A percentile compares a stretch with the other conserved stretches of the same genome.
phyloP scores from a whole-genome alignment of 805 yeast genomes.

The Hanseniaspora mollemarum region DNA sequence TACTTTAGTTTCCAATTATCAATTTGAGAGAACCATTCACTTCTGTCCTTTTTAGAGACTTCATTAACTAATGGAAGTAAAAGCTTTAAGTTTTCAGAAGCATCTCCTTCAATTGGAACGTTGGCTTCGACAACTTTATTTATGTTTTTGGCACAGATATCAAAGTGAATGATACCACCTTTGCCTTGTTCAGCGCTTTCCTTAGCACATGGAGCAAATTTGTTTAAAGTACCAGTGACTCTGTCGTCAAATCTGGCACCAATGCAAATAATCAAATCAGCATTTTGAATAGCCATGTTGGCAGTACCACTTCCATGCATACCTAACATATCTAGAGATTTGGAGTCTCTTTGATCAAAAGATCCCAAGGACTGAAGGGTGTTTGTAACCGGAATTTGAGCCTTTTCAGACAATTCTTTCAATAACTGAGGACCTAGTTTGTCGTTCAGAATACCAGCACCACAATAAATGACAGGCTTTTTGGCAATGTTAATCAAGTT shows the following conservation, averaged over 20 bases:
- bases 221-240: slow-evolving; percentile 75
- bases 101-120: slow-evolving; percentile 95
- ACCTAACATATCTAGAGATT: slow-evolving; percentile 90
- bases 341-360: slow-evolving; percentile 81
- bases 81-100: slow-evolving; percentile 58
- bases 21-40: slow-evolving; percentile 68
- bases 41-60: slow-evolving; percentile 45
- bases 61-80: slow-evolving; percentile 60
- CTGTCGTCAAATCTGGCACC: slow-evolving; percentile 99
- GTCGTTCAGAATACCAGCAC: slow-evolving; percentile 74
- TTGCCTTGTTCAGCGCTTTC: slow-evolving; percentile 75
- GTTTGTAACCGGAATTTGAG: slow-evolving; percentile 90
- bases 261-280: slow-evolving; percentile 83
- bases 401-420: slow-evolving; percentile 79
- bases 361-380: slow-evolving; percentile 90
- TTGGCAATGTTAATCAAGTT: slow-evolving; percentile 68
- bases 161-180: slow-evolving; percentile 96
- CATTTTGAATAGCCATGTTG: slow-evolving; percentile 83
- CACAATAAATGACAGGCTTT: slow-evolving; percentile 80
- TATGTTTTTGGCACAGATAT: slow-evolving; percentile 90
- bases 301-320: slow-evolving; percentile 98
- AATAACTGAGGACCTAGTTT: slow-evolving; percentile 69
- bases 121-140: slow-evolving; percentile 95
- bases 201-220: slow-evolving; percentile 89
- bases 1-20: slow-evolving; percentile 73